Base-by-base conservation (phyloP, 2,329 filamentous ascomycete species). In the Aureobasidium leucospermi region DNA sequence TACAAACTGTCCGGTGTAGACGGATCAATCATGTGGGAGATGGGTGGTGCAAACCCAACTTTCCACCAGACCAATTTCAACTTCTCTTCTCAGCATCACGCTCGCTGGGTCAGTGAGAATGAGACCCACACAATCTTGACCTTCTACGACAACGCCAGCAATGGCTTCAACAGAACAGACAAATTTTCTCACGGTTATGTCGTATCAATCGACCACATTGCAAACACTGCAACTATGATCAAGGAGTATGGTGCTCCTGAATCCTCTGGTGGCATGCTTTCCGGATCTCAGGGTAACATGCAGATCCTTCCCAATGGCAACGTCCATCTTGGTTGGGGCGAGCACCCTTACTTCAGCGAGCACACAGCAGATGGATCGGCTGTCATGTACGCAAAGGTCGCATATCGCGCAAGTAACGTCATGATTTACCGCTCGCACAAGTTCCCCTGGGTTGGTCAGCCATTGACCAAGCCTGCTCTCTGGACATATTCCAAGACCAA, bases 251-350 rank as follows among this genome's bases (percentile, higher is more conserved):
- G 75, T 52, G 77, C 79, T 0, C 79, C 79, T 0, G 78, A 81
- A 58, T 53, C 65, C 6, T 69, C 72, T 16, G 69, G 68, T n/a
- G 72, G 72, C 5, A 70, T 83, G 7, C 70, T 76, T 0, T 76
- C 79, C 31, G 78, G 75, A 47, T 81, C 80, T 0, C 79, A 81
- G 61, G 79, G 78, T 1, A 79, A 75, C 61, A 77, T 80, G 34
- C 82, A 86, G 63, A 65, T 81, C 6, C 74, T 85, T 0, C 75
- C 79, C 0, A 78, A 78, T 56, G 79, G 79, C 36, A 79, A 82
- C 60, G 76, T 77, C 6, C 70, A 85, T 43, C 77, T 85, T 36
- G 80, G 81, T 62, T 85, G 82, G 81, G 82, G 83, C 4, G 70
- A 76, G 60, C 67, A 71, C 32, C 67, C 69, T 1, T 71, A 75